Percentiles rank a stretch among this genome's conserved stretches.
Conservation (phyloP, 495 filamentous ascomycete species). For the Margaritispora aquatica region DNA sequence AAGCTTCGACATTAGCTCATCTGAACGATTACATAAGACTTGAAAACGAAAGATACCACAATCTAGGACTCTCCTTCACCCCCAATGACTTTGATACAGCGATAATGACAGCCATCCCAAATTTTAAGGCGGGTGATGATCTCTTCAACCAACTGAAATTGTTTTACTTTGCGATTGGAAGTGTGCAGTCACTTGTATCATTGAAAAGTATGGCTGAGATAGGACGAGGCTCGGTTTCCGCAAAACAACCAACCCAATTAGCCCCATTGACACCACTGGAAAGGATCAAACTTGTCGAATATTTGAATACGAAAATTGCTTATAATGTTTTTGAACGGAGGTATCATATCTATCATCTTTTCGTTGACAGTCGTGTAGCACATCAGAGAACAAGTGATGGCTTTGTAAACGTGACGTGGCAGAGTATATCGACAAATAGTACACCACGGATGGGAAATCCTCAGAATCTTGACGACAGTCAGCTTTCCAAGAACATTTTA, state of each 20-base stretch:
- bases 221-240: too few relatives aligned
- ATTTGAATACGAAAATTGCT: background rate
- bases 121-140: background rate
- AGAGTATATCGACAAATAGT: background rate
- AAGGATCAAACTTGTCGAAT: background rate
- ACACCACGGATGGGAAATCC: background rate
- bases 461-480: background rate
- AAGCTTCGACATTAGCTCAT: too few relatives aligned
- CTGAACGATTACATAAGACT: too few relatives aligned
- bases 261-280: too few relatives aligned
- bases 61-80: too few relatives aligned
- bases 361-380: background rate
- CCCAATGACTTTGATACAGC: background rate
- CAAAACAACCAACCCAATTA: too few relatives aligned
- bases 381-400: constrained; percentile 1
- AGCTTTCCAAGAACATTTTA: background rate
- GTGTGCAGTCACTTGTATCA: background rate
- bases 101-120: background rate
- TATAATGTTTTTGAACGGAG: background rate
- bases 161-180: background rate
- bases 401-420: background rate
- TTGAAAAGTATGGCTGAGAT: background rate
- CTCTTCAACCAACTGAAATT: background rate
- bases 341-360: constrained; percentile 1
- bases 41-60: too few relatives aligned